Evolutionary conservation across 2,329 filamentous ascomycete species (phyloP), one percentile per base, ranked within the genome.

Genomic region (Aureobasidium lini): DNA sequence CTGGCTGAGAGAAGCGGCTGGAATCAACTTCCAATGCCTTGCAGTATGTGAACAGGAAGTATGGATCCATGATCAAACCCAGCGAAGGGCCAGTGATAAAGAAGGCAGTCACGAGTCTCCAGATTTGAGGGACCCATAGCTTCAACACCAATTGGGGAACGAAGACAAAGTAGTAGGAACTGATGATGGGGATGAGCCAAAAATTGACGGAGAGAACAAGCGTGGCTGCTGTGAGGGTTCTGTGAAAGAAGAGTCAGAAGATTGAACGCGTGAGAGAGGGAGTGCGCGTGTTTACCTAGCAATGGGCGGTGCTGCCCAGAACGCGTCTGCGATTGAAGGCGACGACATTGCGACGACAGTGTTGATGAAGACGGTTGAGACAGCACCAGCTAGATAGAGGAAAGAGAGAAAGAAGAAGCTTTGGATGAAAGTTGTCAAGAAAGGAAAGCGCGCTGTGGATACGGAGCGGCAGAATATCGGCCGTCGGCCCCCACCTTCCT

Each of bases 11-110:
- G 71, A 96, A 93, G 61, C 89, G 84, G 57, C 86, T 75, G 62
- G 87, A 88, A 64, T 81, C 80, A 43, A 75, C 81, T 77, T 96
- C 92, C 52, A 95, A 77, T 64, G 85, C 82, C 69, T 83, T 87
- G 66, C 87, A 77, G 75, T 94, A 95, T 64, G 82, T 86, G 76
- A 87, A 96, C 64, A 94, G 71, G 68, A 89, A 87, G 75, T 89
- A 90, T 44, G 89, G 85, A 71, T 92, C 88, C 69, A 90, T 77
- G 59, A 91, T 69, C 65, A 91, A 83, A 49, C 75, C 73, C 62
- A 85, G 69, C 40, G 76, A 73, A 10, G 75, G 73, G 52, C 81
- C 79, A 8, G 83, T 85, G 63, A 86, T 74, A 61, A 84, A 71
- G 70, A 86, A 86, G 10, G 80, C 72, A 2, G 83, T 81, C 59